Evolutionary conservation across 768 basidiomycete genomes (phyloP), one percentile per base, ranked within the genome.

Genomic region (Collybia sordida): DNA sequence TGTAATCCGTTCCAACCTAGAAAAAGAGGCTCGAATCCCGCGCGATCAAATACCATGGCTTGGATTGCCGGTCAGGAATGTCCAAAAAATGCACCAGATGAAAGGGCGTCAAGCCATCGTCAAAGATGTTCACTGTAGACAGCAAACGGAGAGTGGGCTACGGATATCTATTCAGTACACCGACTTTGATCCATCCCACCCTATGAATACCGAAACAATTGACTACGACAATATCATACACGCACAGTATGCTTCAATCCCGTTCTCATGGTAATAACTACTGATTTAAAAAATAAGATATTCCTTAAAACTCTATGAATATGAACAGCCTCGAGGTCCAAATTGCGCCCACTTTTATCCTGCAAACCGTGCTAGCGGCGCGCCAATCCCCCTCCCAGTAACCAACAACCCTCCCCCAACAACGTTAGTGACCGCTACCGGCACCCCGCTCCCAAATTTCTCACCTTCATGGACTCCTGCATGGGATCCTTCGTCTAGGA

Each of bases 401-500:
- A 17, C 22, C 38, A 3, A 39, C 3, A 23, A 25, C 42, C 42
- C 42, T 27, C 24, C 24, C 42, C 8, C 24, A 42, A 23, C 42
- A n/a, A n/a, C 17, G 6, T 27, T 42, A 18, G 12, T 42, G 42
- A 17, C n/a, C n/a, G n/a, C n/a, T 25, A 42, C 15, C 31, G 31
- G 42, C 42, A 42, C 42, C 42, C 42, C 42, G 24, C 24, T 42
- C 24, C 42, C 42, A 24, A 27, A 42, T 42, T 42, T n/a, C 9
- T 3, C 31, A 25, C 23, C 31, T 18, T 42, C 23, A 25, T 42
- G 7, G 23, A 23, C 42, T 42, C n/a, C n/a, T n/a, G n/a, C n/a
- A n/a, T n/a, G n/a, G n/a, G n/a, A n/a, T n/a, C n/a, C n/a, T n/a
- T n/a, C 24, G 31, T 42, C 24, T 17, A 6, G 4, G 7, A 42